Percentiles rank a stretch among this genome's conserved stretches.
These are phyloP conservation scores for Paragyromitra xinjiangensis DNA, from an alignment of 495 filamentous ascomycete species.

Conservation along the genomic window DNA sequence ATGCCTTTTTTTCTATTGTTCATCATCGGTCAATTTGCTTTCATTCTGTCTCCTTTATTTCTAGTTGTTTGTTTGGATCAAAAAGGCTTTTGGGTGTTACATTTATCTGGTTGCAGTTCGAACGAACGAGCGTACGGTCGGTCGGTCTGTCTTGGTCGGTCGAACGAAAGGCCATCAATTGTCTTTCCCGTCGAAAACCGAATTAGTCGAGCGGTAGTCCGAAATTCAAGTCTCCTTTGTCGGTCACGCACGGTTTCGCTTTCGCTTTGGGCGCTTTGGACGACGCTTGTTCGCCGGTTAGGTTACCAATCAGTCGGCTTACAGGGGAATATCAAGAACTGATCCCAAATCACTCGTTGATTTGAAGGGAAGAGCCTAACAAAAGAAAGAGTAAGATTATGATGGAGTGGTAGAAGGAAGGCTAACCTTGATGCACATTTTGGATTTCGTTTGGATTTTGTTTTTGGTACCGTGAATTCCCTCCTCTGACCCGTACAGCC, in stretches of 20 bases:
- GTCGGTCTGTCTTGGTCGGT: constrained; percentile 52
- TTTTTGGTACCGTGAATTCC: constrained; percentile 31
- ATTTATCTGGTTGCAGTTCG: constrained; percentile 57
- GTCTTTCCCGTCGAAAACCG: constrained; percentile 47
- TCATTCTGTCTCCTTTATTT: constrained; percentile 44
- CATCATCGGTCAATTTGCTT: constrained; percentile 47
- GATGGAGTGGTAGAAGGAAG: constrained; percentile 9
- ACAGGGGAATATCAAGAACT: constrained; percentile 11
- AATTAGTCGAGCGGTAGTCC: constrained; percentile 50
- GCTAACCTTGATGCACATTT: constrained; percentile 35
- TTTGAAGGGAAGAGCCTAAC: not conserved
- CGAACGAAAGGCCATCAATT: constrained; percentile 52
- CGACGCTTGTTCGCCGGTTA: constrained; percentile 23
- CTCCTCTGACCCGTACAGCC: constrained; percentile 35
- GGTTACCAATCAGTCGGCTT: not conserved
- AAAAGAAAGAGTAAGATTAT: constrained; percentile 30
- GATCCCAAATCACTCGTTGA: constrained; percentile 17
- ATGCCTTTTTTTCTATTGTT: constrained; percentile 31
- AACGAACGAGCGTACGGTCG: constrained; percentile 56
- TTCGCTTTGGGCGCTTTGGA: constrained; percentile 27
- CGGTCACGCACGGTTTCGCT: constrained; percentile 41
- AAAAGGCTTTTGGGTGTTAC: constrained; percentile 56
- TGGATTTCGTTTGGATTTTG: constrained; percentile 25
- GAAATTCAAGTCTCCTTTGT: constrained; percentile 52
- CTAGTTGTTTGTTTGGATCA: constrained; percentile 52